Percentiles rank a stretch among this genome's conserved stretches.
Evolutionary conservation across 108 stramenopile genomes (phyloP).

Genomic region (Thalassiosira profunda): DNA sequence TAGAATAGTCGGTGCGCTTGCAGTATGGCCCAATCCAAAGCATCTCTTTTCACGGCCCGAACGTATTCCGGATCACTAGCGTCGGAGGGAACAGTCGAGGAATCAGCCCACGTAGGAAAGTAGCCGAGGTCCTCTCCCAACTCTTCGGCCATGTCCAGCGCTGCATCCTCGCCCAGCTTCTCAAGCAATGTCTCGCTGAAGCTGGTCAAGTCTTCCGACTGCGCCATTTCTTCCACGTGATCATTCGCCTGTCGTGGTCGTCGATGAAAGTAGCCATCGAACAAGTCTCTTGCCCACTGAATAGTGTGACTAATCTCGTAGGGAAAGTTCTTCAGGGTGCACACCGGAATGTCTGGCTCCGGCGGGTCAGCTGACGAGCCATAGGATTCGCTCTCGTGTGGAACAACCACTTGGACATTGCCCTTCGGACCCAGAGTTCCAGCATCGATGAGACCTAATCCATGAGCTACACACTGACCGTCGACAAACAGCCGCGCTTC

Average conservation of each 20-base stretch:
- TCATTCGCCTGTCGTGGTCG: constrained; percentile 84
- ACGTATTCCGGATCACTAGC: constrained; percentile 41
- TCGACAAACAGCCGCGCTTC: constrained; percentile 94
- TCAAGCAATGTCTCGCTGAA: constrained; percentile 52
- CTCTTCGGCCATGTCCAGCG: constrained; percentile 66
- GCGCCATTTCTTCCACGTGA: constrained; percentile 44
- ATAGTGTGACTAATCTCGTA: constrained; percentile 92
- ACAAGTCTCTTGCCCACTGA: constrained; percentile 90
- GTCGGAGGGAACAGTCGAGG: constrained; percentile 21
- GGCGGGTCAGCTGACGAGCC: constrained; percentile 89
- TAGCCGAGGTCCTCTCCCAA: constrained; percentile 68
- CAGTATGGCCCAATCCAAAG: constrained; percentile 70
- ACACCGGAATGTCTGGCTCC: constrained; percentile 88
- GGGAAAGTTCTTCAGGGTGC: constrained; percentile 92
- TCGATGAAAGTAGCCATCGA: constrained; percentile 82
- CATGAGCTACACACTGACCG: constrained; percentile 74
- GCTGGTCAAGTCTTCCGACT: constrained; percentile 25
- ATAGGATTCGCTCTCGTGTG: constrained; percentile 86
- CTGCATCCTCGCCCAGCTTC: constrained; percentile 72
- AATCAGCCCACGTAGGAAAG: constrained; percentile 25
- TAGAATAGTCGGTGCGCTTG: constrained; percentile 62
- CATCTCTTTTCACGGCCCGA: constrained; percentile 29
- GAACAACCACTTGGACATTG: constrained; percentile 92
- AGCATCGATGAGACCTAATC: constrained; percentile 79
- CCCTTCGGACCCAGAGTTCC: constrained; percentile 91